Conservation (phyloP, 768 basidiomycete genomes). For the Termitomyces sp. region DNA sequence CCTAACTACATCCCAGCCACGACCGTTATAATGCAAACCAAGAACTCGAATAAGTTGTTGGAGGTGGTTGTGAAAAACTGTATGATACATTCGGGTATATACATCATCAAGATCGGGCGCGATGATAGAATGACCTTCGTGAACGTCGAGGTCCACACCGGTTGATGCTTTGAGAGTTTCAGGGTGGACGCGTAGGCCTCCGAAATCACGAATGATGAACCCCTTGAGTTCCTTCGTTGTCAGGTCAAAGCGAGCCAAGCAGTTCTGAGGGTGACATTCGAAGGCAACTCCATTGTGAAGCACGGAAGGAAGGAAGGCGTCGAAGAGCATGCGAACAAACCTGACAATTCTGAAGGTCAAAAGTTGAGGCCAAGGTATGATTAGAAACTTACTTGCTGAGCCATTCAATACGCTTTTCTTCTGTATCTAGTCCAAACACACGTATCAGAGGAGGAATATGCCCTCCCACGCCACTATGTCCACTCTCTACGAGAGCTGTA, state of each 20-base stretch:
- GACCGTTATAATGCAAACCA: conserved; percentile 52
- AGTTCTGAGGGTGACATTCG: conserved; percentile 61
- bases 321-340: conserved; percentile 46
- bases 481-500: conserved; percentile 53
- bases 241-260: conserved; percentile 50
- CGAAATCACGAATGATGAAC: conserved; percentile 58
- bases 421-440: conserved; percentile 47
- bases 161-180: conserved; percentile 48
- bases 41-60: conserved; percentile 59
- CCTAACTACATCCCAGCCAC: conserved; percentile 50
- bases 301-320: conserved; percentile 54
- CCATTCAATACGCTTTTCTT: conserved; percentile 48
- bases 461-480: conserved; percentile 44
- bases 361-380: background rate
- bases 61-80: conserved; percentile 56
- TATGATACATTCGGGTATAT: conserved; percentile 56
- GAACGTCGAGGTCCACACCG: conserved; percentile 45
- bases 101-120: conserved; percentile 51
- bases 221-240: conserved; percentile 47
- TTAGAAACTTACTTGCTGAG: conserved; percentile 37
- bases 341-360: conserved; percentile 22
- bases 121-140: conserved; percentile 47
- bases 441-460: conserved; percentile 46
- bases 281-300: conserved; percentile 56
- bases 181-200: conserved; percentile 51